These are phyloP conservation scores for Ocimum tenuiflorum DNA, from an alignment of 257 asterid species.

Conservation along the genomic window DNA sequence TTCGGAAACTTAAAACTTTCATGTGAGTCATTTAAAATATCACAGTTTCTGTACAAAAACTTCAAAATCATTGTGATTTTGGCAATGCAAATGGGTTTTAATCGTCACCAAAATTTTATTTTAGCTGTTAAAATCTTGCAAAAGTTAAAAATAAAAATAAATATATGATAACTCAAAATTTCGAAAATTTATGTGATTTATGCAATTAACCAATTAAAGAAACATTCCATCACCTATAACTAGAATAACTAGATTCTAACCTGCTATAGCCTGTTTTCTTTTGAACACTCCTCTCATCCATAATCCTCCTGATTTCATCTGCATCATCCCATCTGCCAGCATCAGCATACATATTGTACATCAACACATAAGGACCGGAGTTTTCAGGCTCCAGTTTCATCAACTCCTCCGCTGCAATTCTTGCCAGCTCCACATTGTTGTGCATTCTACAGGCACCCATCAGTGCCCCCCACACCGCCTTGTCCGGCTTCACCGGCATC, in stretches of 20 bases:
- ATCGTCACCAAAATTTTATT: too few relatives aligned
- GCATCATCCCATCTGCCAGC: conserved; percentile 77
- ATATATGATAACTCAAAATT: too few relatives aligned
- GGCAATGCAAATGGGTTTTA: too few relatives aligned
- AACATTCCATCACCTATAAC: too few relatives aligned
- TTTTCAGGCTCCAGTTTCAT: conserved; percentile 67
- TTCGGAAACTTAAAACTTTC: too few relatives aligned
- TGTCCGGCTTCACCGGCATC: conserved; percentile 67
- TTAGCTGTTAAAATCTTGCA: too few relatives aligned
- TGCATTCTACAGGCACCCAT: conserved; percentile 57
- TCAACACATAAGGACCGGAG: conserved; percentile 63
- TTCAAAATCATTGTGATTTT: too few relatives aligned
- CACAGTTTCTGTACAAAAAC: too few relatives aligned
- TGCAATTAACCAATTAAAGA: too few relatives aligned
- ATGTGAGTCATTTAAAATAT: too few relatives aligned
- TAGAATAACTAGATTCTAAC: conserved; percentile 36
- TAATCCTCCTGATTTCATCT: conserved; percentile 49
- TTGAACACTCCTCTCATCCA: conserved; percentile 46
- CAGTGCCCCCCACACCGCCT: conserved; percentile 84
- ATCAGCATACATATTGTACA: conserved; percentile 65
- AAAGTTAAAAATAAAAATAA: too few relatives aligned
- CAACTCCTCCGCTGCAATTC: conserved; percentile 48
- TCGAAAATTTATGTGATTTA: too few relatives aligned
- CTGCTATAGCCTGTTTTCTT: conserved; percentile 61
- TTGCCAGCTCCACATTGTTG: neutral